Evolutionary conservation across 139 green algal genomes (phyloP), one percentile per base, ranked within the genome.

Genomic region (Chlorella sp.): DNA sequence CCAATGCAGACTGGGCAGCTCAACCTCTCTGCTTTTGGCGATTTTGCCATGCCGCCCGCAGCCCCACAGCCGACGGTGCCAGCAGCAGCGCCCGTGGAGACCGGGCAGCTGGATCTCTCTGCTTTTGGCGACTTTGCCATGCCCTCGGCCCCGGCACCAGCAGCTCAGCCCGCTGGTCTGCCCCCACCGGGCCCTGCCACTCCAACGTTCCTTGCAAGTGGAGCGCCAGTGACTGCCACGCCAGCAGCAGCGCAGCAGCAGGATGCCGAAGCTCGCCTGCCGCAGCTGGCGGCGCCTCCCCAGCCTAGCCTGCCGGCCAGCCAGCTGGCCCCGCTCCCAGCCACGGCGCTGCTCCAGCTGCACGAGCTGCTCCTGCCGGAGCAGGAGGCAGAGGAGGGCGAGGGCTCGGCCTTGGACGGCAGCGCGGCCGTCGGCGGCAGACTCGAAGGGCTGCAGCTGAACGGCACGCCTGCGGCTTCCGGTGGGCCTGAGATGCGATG

Each of bases 81-180:
- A 25, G 23, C 19, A 14, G 60, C 60, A 42, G 60, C 31, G 21
- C 17, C 48, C 17, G 8, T 67, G n/a, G 60, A 67, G 60, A 59
- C 29, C 23, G 53, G 74, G 36, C 21, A 61, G 46, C 64, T 78
- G 7, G 53, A 79, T 42, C 67, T 73, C 40, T 48, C 51, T n/a
- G 73, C 63, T 12, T 73, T 73, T 74, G 73, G 59, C 8, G n/a
- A 56, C 14, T 14, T 83, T 3, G 76, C 80, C 43, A 80, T 86
- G 81, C 72, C 71, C 8, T 73, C 77, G 0, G 82, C 31, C 74
- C 40, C 31, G 60, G 60, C 61, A 55, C 25, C 33, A 72, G 43
- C 61, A n/a, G n/a, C n/a, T n/a, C n/a, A n/a, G n/a, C n/a, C n/a
- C n/a, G n/a, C n/a, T 56, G 33, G 46, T 60, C 42, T 63, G 48